Conservation (phyloP, 2,329 filamentous ascomycete species). For the Volutella citrinella region DNA sequence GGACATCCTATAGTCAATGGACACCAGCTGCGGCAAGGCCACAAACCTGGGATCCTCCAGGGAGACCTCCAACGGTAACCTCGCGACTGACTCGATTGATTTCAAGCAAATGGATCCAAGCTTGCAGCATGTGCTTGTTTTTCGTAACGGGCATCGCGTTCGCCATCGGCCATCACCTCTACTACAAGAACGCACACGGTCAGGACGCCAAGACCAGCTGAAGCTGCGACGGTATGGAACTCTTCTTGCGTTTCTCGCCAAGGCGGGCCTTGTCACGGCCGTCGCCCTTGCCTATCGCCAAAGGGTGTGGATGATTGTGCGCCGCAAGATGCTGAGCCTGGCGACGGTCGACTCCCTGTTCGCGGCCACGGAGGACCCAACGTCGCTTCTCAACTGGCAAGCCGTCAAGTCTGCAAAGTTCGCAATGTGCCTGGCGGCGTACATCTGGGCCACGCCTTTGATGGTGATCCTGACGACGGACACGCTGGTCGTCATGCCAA, state of each 20-base stretch:
- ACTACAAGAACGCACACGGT: neutral
- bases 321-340: neutral
- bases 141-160: neutral
- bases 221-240: slow-evolving; percentile 8
- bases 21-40: too few relatives aligned
- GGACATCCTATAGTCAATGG: too few relatives aligned
- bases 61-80: too few relatives aligned
- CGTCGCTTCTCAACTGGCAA: neutral
- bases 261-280: slow-evolving; percentile 1
- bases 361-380: slow-evolving; percentile 1
- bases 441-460: slow-evolving; percentile 9
- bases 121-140: slow-evolving; percentile 8
- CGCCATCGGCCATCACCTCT: slow-evolving; percentile 6
- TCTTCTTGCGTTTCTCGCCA: slow-evolving; percentile 3
- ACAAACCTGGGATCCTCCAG: too few relatives aligned
- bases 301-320: neutral
- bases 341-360: slow-evolving; percentile 8
- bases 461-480: slow-evolving; percentile 11
- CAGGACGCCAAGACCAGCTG: neutral
- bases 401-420: neutral
- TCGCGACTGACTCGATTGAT: too few relatives aligned
- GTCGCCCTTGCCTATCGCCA: slow-evolving; percentile 1
- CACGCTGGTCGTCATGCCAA: slow-evolving; percentile 5
- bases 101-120: too few relatives aligned
- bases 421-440: slow-evolving; percentile 1